phyloP scores from a whole-genome alignment of 1,284 basidiomycete species.

The Spongiforma sp. region DNA sequence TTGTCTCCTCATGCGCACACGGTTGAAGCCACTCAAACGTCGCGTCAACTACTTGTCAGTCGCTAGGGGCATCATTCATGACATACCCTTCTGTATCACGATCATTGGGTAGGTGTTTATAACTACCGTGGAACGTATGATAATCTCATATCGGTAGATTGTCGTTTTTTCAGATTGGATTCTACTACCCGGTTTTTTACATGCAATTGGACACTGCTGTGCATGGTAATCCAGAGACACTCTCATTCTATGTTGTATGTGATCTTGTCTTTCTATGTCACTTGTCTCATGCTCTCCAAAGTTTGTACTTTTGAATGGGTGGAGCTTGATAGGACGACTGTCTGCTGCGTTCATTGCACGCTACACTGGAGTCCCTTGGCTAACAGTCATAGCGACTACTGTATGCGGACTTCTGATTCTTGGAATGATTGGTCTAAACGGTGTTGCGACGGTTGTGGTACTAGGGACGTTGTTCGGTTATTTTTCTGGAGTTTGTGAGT shows the following conservation, averaged over 20 bases:
- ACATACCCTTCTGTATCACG: background rate
- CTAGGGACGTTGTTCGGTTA: background rate
- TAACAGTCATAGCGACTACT: background rate
- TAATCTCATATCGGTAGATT: background rate
- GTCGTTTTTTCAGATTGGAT: background rate
- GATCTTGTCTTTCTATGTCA: background rate
- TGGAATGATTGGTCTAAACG: background rate
- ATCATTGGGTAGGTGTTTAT: background rate
- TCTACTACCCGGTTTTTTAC: background rate
- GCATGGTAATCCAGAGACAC: background rate
- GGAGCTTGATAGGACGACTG: background rate
- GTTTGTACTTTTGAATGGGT: background rate
- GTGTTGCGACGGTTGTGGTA: background rate
- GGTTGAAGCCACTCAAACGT: background rate
- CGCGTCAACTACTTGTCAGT: background rate
- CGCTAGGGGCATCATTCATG: background rate
- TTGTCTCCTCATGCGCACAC: conserved; percentile 1
- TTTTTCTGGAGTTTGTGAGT: background rate
- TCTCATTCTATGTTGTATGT: background rate
- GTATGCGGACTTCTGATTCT: background rate
- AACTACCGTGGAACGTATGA: background rate
- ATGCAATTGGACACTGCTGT: background rate
- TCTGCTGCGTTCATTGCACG: background rate
- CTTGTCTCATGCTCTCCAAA: background rate
- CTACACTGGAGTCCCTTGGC: background rate